phyloP scores from a whole-genome alignment of 306 rosid genomes.

The Chamaecrista fasciculata region DNA sequence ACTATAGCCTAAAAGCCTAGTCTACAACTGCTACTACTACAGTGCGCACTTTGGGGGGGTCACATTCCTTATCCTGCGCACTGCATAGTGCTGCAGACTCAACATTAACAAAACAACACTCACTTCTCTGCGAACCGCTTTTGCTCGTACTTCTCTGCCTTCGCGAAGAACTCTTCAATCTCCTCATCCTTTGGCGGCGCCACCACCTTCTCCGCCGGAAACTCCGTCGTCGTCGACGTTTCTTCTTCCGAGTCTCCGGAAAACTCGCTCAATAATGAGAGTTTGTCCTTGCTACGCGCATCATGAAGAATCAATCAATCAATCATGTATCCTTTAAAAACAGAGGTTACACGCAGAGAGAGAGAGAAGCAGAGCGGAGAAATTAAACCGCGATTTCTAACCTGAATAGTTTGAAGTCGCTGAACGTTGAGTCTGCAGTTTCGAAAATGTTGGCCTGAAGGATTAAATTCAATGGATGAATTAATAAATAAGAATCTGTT shows the following conservation, averaged over 20 bases:
- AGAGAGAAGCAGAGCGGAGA: slow-evolving; percentile 4
- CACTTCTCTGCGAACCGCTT: slow-evolving; percentile 79
- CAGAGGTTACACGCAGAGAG: not conserved
- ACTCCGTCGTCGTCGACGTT: slow-evolving; percentile 13
- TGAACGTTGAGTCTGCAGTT: slow-evolving; percentile 43
- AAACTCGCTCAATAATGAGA: slow-evolving; percentile 43
- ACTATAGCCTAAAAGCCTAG: no score
- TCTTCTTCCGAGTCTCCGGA: slow-evolving; percentile 47
- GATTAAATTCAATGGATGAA: slow-evolving; percentile 31
- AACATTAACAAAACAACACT: no score
- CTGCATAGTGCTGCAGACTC: no score
- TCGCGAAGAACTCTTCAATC: slow-evolving; percentile 75
- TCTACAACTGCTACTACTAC: slow-evolving; percentile 34
- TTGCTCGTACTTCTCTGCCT: slow-evolving; percentile 71
- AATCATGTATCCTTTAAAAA: slow-evolving; percentile 8
- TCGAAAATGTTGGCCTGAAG: slow-evolving; percentile 59
- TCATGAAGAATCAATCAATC: no score
- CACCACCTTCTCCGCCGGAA: slow-evolving; percentile 26
- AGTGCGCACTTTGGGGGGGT: slow-evolving; percentile 33
- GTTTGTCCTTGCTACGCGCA: slow-evolving; percentile 29
- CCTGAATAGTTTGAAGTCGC: slow-evolving; percentile 49
- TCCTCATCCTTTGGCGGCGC: slow-evolving; percentile 62
- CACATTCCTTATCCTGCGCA: slow-evolving; percentile 46
- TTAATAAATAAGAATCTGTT: slow-evolving; percentile 3
- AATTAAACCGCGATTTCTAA: slow-evolving; percentile 27